Conservation (phyloP, 768 basidiomycete species). For the Lactarius sanguifluus region DNA sequence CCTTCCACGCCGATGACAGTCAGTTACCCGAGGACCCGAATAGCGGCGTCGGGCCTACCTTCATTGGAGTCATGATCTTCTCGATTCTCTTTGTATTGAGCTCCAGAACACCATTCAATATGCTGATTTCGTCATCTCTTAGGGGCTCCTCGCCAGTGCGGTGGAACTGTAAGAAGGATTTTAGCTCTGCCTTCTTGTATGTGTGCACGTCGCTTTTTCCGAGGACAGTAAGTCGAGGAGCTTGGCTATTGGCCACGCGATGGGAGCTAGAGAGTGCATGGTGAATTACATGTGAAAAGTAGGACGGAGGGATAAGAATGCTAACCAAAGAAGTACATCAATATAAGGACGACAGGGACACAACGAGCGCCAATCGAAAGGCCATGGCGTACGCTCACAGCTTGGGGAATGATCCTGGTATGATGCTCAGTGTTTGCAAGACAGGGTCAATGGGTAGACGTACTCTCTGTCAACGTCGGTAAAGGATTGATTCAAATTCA, state of each 20-base stretch:
- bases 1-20: slow-evolving; percentile 42
- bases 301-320: slow-evolving; percentile 15
- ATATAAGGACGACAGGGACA: slow-evolving; percentile 48
- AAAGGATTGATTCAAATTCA: background rate
- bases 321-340: slow-evolving; percentile 53
- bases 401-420: slow-evolving; percentile 65
- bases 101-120: slow-evolving; percentile 77
- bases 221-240: slow-evolving; percentile 77
- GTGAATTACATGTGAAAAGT: background rate
- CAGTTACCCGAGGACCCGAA: too few species aligned
- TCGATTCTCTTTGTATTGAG: slow-evolving; percentile 68
- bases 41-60: slow-evolving; percentile 34
- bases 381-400: slow-evolving; percentile 68
- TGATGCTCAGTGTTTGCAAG: background rate
- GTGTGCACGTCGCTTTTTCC: slow-evolving; percentile 71
- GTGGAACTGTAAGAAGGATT: slow-evolving; percentile 73
- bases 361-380: slow-evolving; percentile 54
- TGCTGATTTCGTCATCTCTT: slow-evolving; percentile 78
- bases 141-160: slow-evolving; percentile 74
- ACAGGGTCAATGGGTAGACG: background rate
- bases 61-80: slow-evolving; percentile 57
- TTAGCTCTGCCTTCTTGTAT: slow-evolving; percentile 72
- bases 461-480: slow-evolving; percentile 13
- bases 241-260: slow-evolving; percentile 61
- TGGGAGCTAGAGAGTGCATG: slow-evolving; percentile 40